Percentiles rank a stretch among this genome's conserved stretches.
Evolutionary conservation across 2,329 filamentous ascomycete species (phyloP).

Genomic region (Xylaria hypoxylon): DNA sequence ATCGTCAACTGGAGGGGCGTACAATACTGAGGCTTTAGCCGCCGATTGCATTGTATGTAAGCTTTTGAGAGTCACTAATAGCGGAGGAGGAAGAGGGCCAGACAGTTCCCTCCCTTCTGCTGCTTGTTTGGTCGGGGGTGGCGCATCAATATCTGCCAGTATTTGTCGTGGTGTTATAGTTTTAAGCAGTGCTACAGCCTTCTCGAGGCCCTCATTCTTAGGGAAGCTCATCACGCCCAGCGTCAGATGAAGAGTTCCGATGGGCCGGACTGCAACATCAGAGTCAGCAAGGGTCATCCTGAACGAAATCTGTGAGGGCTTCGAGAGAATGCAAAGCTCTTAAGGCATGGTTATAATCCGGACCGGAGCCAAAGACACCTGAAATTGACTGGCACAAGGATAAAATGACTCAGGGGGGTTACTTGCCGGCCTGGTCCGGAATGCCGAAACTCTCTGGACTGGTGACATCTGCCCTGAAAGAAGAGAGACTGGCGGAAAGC

Average conservation of each 20-base stretch:
- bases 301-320: not conserved
- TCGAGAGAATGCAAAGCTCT: not conserved
- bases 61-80: constrained; percentile 63
- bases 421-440: constrained; percentile 67
- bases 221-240: constrained; percentile 85
- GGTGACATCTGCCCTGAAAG: constrained; percentile 71
- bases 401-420: not conserved
- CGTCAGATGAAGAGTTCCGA: constrained; percentile 86
- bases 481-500: constrained; percentile 69
- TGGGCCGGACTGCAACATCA: constrained; percentile 66
- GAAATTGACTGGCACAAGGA: not conserved
- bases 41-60: constrained; percentile 72
- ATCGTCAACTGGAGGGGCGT: constrained; percentile 69
- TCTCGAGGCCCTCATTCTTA: constrained; percentile 58
- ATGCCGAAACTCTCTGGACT: constrained; percentile 61
- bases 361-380: not conserved
- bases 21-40: constrained; percentile 71
- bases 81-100: constrained; percentile 30
- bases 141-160: constrained; percentile 47
- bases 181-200: constrained; percentile 56
- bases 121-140: constrained; percentile 13
- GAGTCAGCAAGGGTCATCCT: constrained; percentile 16
- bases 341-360: not conserved
- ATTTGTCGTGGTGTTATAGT: constrained; percentile 56
- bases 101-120: constrained; percentile 9